Conservation (phyloP, 352 stramenopile species). For the Phytophthora multivora region DNA sequence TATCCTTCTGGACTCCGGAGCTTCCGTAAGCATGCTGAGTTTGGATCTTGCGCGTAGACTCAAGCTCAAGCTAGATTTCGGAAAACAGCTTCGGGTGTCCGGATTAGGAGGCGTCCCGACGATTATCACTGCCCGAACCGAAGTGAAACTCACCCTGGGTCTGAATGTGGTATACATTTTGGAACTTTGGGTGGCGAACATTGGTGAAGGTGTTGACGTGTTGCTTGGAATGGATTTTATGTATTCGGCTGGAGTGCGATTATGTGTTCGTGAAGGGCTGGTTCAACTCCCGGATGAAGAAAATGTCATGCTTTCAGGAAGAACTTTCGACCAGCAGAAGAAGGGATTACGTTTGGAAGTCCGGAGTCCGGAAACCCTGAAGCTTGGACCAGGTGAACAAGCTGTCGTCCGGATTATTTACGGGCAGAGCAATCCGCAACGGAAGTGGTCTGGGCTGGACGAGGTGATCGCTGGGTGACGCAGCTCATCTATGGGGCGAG, state of each 20-base stretch:
- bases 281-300: too few relatives aligned
- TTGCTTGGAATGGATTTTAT: neutral
- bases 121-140: too few relatives aligned
- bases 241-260: too few relatives aligned
- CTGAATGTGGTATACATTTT: neutral
- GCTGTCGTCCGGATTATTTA: neutral
- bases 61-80: neutral
- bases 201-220: neutral
- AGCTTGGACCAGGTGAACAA: neutral
- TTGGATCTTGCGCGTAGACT: slow-evolving; percentile 1
- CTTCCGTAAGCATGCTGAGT: too few relatives aligned
- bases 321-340: too few relatives aligned
- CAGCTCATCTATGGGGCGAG: neutral
- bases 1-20: too few relatives aligned
- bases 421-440: neutral
- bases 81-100: neutral
- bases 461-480: neutral
- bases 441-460: slow-evolving; percentile 1
- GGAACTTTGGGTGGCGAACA: neutral
- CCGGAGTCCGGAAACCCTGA: too few relatives aligned
- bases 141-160: too few relatives aligned
- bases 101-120: neutral
- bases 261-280: too few relatives aligned
- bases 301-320: too few relatives aligned
- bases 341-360: too few relatives aligned